These are phyloP conservation scores for Rhizopogon vulgaris DNA, from an alignment of 768 basidiomycete genomes.

Conservation along the genomic window DNA sequence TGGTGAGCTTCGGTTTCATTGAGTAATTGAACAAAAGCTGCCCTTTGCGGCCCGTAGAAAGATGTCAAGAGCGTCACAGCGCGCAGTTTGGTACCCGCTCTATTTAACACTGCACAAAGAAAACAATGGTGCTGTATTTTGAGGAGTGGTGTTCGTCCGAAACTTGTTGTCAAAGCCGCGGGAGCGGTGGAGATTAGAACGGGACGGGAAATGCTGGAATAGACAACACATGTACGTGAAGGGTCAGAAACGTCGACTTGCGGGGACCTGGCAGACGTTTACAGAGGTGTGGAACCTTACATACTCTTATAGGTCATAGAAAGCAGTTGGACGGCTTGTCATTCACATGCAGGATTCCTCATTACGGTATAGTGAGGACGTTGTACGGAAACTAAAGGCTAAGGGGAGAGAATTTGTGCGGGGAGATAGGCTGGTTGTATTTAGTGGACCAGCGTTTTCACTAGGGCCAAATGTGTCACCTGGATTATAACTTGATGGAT, in stretches of 20 bases:
- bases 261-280: slow-evolving; percentile 28
- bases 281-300: slow-evolving; percentile 27
- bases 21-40: not conserved
- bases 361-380: slow-evolving; percentile 26
- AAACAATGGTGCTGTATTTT: slow-evolving; percentile 10
- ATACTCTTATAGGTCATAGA: slow-evolving; percentile 24
- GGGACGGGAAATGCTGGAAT: slow-evolving; percentile 20
- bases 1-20: not conserved
- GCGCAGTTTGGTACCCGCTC: slow-evolving; percentile 14
- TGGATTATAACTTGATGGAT: slow-evolving; percentile 14
- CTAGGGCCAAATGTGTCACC: slow-evolving; percentile 14
- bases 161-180: slow-evolving; percentile 18
- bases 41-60: slow-evolving; percentile 8
- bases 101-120: slow-evolving; percentile 9
- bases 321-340: slow-evolving; percentile 18
- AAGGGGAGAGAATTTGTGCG: slow-evolving; percentile 3
- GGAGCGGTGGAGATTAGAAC: slow-evolving; percentile 22
- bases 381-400: slow-evolving; percentile 19
- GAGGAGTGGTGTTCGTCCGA: slow-evolving; percentile 1
- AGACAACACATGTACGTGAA: slow-evolving; percentile 29
- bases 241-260: slow-evolving; percentile 22
- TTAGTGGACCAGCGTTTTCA: slow-evolving; percentile 8
- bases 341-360: slow-evolving; percentile 29
- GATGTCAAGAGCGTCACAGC: slow-evolving; percentile 22
- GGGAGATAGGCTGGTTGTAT: slow-evolving; percentile 11